Evolutionary conservation across 371 early-diverging fungal species (phyloP).

Genomic region (Quaeritorhiza haematococci): DNA sequence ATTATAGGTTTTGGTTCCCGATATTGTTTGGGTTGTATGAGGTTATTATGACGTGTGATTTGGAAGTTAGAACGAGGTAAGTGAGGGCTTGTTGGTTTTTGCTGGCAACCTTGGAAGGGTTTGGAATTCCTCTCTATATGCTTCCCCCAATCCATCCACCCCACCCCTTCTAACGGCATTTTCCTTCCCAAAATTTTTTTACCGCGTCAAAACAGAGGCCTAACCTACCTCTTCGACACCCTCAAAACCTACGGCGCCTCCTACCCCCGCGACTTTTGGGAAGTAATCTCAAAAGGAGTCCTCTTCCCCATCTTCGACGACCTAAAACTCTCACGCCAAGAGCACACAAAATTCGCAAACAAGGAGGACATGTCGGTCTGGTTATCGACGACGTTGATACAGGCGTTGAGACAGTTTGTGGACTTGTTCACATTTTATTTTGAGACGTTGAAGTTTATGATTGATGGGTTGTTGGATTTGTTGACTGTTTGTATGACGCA

Average conservation of each 20-base stretch:
- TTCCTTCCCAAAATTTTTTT: not conserved
- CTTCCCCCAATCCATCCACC: too few species aligned
- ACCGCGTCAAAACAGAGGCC: constrained; percentile 42
- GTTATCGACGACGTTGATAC: constrained; percentile 75
- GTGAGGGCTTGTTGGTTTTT: not conserved
- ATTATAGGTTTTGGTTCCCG: constrained; percentile 78
- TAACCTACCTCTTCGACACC: constrained; percentile 77
- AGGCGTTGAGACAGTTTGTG: constrained; percentile 82
- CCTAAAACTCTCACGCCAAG: constrained; percentile 45
- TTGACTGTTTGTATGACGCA: constrained; percentile 79
- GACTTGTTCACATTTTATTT: constrained; percentile 78
- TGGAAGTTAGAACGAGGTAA: constrained; percentile 82
- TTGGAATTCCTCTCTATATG: too few species aligned
- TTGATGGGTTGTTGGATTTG: constrained; percentile 73
- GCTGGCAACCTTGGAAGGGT: too few species aligned
- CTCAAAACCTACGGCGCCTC: constrained; percentile 63
- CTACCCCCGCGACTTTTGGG: constrained; percentile 78
- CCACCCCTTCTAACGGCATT: too few species aligned
- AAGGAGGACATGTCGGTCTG: constrained; percentile 65
- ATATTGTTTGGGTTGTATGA: constrained; percentile 78
- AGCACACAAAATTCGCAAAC: constrained; percentile 47
- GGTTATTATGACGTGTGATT: constrained; percentile 80
- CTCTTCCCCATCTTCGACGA: constrained; percentile 89
- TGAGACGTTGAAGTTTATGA: constrained; percentile 58
- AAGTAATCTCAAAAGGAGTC: constrained; percentile 71